Conservation (phyloP, 352 stramenopile species). For the Globisporangium yorkense region DNA sequence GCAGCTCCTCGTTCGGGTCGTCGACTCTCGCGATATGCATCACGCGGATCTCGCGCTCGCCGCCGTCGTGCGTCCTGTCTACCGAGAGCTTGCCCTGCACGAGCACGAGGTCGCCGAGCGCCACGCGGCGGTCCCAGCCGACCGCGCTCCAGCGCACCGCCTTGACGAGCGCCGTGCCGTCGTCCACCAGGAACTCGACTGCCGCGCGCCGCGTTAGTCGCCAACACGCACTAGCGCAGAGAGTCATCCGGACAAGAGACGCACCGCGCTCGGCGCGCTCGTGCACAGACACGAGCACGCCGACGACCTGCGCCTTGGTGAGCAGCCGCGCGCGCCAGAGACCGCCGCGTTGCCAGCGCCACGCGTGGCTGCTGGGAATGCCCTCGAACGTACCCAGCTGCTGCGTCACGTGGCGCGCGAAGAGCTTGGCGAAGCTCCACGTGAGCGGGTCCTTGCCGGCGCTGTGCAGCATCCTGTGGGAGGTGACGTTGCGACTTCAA, state of each 20-base stretch:
- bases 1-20: conserved; percentile 71
- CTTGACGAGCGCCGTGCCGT: conserved; percentile 60
- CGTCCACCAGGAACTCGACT: conserved; percentile 75
- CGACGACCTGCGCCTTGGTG: conserved; percentile 64
- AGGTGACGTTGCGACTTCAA: not conserved
- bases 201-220: not conserved
- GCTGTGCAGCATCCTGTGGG: not conserved
- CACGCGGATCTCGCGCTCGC: conserved; percentile 51
- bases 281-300: conserved; percentile 53
- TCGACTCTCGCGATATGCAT: conserved; percentile 35
- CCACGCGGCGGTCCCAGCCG: conserved; percentile 12
- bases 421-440: conserved; percentile 68
- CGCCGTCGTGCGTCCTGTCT: conserved; percentile 24
- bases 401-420: conserved; percentile 34
- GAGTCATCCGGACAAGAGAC: not conserved
- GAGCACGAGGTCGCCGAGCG: conserved; percentile 65
- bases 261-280: conserved; percentile 47
- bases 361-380: conserved; percentile 53
- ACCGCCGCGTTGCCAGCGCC: conserved; percentile 20
- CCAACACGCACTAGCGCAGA: not conserved
- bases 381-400: conserved; percentile 40
- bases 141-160: conserved; percentile 40
- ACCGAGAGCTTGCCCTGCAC: conserved; percentile 72
- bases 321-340: conserved; percentile 31
- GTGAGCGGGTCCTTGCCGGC: conserved; percentile 38